Evolutionary conservation across 257 asterid genomes (phyloP).

Genomic region (Fraxinus cuspidata): DNA sequence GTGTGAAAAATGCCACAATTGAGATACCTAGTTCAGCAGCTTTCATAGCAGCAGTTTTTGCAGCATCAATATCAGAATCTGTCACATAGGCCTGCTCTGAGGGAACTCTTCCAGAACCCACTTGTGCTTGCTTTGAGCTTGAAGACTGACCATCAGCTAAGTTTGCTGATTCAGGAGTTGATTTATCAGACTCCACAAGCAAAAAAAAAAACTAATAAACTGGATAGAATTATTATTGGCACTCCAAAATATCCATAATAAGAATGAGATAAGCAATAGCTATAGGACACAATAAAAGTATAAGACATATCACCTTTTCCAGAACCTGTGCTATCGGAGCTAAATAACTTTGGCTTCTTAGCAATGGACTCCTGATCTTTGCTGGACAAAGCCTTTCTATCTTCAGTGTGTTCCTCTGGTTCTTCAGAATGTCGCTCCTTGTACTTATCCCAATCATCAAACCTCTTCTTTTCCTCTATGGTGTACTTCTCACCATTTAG

Average conservation of each 20-base stretch:
- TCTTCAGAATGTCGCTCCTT: conserved; percentile 42
- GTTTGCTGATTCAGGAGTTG: not conserved
- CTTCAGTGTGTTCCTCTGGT: conserved; percentile 44
- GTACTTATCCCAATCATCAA: conserved; percentile 33
- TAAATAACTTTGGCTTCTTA: conserved; percentile 57
- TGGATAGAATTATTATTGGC: not conserved
- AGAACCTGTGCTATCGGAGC: conserved; percentile 34
- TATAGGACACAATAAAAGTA: not conserved
- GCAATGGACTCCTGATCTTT: conserved; percentile 51
- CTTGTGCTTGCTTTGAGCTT: too few relatives aligned
- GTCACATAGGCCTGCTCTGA: conserved; percentile 61
- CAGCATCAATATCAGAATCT: conserved; percentile 90
- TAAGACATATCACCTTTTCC: conserved; percentile 49
- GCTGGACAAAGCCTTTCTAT: conserved; percentile 25
- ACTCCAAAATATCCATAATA: conserved; percentile 4
- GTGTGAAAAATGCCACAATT: not conserved
- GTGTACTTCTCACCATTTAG: conserved; percentile 36
- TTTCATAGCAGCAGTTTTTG: conserved; percentile 90
- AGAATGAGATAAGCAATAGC: not conserved
- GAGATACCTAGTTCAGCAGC: conserved; percentile 89
- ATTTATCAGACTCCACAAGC: not conserved
- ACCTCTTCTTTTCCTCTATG: conserved; percentile 50
- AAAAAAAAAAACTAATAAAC: not conserved
- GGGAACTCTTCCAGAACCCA: conserved; percentile 32
- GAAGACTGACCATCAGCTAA: conserved; percentile 14